These are phyloP conservation scores for Nigrograna mackinnonii DNA, from an alignment of 2,329 filamentous ascomycete genomes.

Conservation along the genomic window DNA sequence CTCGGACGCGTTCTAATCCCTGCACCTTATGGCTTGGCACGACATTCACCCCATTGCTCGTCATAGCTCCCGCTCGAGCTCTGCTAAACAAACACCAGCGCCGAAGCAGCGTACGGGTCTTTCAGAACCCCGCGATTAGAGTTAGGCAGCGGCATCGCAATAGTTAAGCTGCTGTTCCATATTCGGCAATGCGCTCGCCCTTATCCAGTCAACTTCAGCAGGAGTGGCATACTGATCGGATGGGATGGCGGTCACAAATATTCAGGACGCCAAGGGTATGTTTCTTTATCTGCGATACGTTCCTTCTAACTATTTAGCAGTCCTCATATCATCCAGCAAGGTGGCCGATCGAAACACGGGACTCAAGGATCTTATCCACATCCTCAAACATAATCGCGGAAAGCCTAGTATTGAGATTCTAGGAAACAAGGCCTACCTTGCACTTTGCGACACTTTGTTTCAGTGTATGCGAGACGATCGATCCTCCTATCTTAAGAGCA, in stretches of 20 bases:
- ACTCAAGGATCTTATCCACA: conserved; percentile 58
- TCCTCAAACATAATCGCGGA: conserved; percentile 57
- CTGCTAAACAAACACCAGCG: no score
- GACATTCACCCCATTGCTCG: no score
- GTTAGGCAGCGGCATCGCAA: no score
- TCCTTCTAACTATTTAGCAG: conserved; percentile 21
- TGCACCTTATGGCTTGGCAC: background rate
- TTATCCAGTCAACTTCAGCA: conserved; percentile 8
- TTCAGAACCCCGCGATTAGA: no score
- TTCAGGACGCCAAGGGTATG: conserved; percentile 41
- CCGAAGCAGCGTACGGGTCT: no score
- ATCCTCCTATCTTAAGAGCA: conserved; percentile 58
- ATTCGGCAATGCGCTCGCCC: conserved; percentile 5
- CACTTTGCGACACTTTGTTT: conserved; percentile 81
- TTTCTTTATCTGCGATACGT: background rate
- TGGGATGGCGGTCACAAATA: conserved; percentile 32
- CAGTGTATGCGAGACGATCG: conserved; percentile 70
- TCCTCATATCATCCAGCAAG: conserved; percentile 29
- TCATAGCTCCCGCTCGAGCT: no score
- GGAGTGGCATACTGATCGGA: background rate
- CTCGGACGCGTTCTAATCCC: background rate
- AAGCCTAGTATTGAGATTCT: conserved; percentile 52
- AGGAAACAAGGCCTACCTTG: conserved; percentile 77
- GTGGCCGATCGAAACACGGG: conserved; percentile 53
- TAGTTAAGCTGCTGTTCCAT: background rate